A percentile compares a stretch with the other conserved stretches of the same genome.
Conservation (phyloP, 176 grass and related monocot species). For the Carex cristatella region DNA sequence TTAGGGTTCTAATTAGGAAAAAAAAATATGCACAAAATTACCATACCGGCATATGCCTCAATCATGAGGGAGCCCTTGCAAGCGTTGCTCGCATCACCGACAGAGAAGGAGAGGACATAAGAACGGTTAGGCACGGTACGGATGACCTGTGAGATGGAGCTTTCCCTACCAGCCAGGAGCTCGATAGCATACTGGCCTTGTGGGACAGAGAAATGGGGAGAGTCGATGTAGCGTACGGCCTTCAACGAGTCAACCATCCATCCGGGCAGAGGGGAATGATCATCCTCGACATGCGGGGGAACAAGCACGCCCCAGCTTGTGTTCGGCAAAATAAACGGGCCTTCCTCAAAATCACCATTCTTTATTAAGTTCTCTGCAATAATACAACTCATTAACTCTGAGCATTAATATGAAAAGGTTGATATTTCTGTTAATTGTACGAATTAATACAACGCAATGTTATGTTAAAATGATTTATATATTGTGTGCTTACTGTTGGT, state of each 20-base stretch:
- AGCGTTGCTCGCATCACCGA: slow-evolving; percentile 64
- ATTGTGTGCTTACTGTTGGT: slow-evolving; percentile 46
- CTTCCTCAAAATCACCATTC: slow-evolving; percentile 89
- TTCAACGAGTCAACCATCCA: slow-evolving; percentile 96
- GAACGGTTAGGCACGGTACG: slow-evolving; percentile 45
- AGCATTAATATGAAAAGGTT: neutral
- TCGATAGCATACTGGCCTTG: slow-evolving; percentile 57
- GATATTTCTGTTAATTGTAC: neutral
- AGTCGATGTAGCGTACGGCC: slow-evolving; percentile 73
- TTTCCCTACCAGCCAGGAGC: slow-evolving; percentile 72
- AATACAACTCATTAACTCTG: neutral
- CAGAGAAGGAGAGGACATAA: slow-evolving; percentile 68
- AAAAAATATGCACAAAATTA: neutral
- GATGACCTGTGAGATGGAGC: slow-evolving; percentile 67
- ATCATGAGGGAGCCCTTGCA: slow-evolving; percentile 63
- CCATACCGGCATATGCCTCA: slow-evolving; percentile 60
- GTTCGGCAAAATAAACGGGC: slow-evolving; percentile 73
- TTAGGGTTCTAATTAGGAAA: neutral
- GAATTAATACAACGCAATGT: neutral
- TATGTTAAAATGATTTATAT: neutral
- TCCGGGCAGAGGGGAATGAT: slow-evolving; percentile 68
- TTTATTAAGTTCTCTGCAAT: slow-evolving; percentile 67
- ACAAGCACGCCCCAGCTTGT: slow-evolving; percentile 79
- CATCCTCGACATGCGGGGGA: slow-evolving; percentile 47
- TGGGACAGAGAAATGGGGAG: slow-evolving; percentile 57